Conservation (phyloP, 106 monocot species). For the Dendrobium huoshanense region DNA sequence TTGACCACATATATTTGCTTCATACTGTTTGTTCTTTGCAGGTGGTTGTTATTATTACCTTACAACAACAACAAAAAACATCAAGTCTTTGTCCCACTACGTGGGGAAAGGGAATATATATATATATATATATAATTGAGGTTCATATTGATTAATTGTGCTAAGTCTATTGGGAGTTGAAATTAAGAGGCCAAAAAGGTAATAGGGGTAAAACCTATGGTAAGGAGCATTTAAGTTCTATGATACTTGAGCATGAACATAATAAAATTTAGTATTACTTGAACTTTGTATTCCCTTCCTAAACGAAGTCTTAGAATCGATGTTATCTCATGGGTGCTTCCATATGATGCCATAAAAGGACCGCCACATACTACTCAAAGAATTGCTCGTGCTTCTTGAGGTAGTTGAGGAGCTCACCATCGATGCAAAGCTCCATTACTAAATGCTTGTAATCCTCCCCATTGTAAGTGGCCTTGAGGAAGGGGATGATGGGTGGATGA, state of each 20-base stretch:
- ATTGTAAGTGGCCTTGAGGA: too few species aligned
- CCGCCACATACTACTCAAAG: not conserved
- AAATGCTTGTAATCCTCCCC: too few species aligned
- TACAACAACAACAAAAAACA: too few species aligned
- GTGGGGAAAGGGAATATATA: too few species aligned
- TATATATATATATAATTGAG: not conserved
- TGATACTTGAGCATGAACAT: not conserved
- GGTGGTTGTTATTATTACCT: not conserved
- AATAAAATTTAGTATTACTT: not conserved
- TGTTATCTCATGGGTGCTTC: not conserved
- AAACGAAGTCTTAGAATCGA: not conserved
- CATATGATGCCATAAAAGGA: not conserved
- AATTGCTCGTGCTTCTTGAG: not conserved
- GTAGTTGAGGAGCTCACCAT: not conserved
- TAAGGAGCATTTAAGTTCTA: not conserved
- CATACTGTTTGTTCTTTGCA: not conserved
- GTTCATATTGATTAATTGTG: not conserved
- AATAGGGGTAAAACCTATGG: not conserved
- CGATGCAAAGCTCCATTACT: not conserved
- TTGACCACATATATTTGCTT: not conserved
- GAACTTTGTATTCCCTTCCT: not conserved
- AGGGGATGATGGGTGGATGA: not conserved
- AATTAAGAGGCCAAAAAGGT: not conserved
- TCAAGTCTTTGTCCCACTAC: too few species aligned
- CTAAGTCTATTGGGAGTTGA: not conserved